Evolutionary conservation across 2,329 filamentous ascomycete species (phyloP), one percentile per base, ranked within the genome.

Genomic region (Ascochyta viciae-villosae): DNA sequence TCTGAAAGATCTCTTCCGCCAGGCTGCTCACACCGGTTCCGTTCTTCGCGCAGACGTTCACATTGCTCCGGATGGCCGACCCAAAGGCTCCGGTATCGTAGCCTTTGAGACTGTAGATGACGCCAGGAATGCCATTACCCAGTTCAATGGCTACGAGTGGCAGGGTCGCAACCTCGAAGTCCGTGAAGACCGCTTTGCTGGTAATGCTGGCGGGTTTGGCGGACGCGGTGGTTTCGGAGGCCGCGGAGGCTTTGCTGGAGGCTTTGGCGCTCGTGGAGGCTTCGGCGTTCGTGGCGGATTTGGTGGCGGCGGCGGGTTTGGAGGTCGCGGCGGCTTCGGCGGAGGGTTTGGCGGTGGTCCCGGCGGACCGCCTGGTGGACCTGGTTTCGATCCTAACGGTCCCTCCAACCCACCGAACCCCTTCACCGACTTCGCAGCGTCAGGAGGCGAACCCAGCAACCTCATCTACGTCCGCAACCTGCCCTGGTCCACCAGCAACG

Each of bases 131-230:
- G 95, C 95, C 22, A 99, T 99, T 64, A 88, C 92, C 72, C 93
- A 97, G 67, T 99, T 98, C 83, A 97, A 98, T 74, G 95, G 95
- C 56, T 98, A 96, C 75, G 95, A 99, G 63, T 99, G 95, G 95
- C 94, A 98, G 76, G 95, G 95, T 10, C 90, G 95, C 55, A 81
- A 88, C 48, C 86, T 99, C 46, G 95, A 99, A 76, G 95, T 99
- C 61, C 92, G 95, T 61, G 94, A 98, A 78, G 95, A 99, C 74
- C 90, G 95, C 54, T 99, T 93, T 74, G 95, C 95, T 57, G 88
- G 87, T 57, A 77, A 81, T 57, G 76, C 77, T 55, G 75, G 78
- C 24, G 75, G 72, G 38, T 64, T 61, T 37, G 72, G 73, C 29
- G 73, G 75, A 31, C 72, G 75, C 45, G 75, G 75, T 35, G 76